Evolutionary conservation across 129 eudicot genomes (phyloP).

Genomic region (Chrysanthemum lavandulifolium): DNA sequence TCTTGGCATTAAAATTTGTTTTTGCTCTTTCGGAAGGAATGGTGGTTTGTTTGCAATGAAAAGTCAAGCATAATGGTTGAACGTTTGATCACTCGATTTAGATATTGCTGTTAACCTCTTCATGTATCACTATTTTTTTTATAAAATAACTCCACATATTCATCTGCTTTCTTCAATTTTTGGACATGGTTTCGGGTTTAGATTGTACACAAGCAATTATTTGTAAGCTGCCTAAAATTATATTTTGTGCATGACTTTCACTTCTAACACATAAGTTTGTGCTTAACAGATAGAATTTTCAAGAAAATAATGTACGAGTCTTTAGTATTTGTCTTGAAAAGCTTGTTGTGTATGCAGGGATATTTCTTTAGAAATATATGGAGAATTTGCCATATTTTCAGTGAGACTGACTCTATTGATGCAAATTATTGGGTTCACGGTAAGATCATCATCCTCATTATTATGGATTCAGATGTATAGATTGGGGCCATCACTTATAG

Average conservation of each 20-base stretch:
- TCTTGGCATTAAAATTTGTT: slow-evolving; percentile 6
- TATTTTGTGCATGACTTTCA: too few relatives aligned
- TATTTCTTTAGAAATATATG: slow-evolving; percentile 66
- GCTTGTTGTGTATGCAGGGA: slow-evolving; percentile 51
- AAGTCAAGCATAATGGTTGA: slow-evolving; percentile 9
- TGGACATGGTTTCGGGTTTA: slow-evolving; percentile 5
- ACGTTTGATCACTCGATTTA: neutral
- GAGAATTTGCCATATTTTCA: slow-evolving; percentile 60
- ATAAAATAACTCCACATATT: slow-evolving; percentile 3
- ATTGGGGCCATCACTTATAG: slow-evolving; percentile 79
- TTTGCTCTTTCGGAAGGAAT: slow-evolving; percentile 15
- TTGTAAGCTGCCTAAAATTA: too few relatives aligned
- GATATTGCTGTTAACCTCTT: slow-evolving; percentile 4
- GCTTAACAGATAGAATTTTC: too few relatives aligned
- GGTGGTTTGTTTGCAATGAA: slow-evolving; percentile 14
- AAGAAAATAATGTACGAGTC: too few relatives aligned
- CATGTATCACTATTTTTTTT: slow-evolving; percentile 1
- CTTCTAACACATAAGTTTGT: too few relatives aligned
- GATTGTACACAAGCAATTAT: neutral
- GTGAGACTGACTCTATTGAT: slow-evolving; percentile 69
- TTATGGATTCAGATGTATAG: slow-evolving; percentile 97
- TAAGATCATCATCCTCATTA: slow-evolving; percentile 73
- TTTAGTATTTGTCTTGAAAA: slow-evolving; percentile 4
- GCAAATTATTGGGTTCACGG: slow-evolving; percentile 82
- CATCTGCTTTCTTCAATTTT: neutral